Evolutionary conservation across 129 eudicot genomes (phyloP).

Genomic region (sunflower (Helianthus annuus)): DNA sequence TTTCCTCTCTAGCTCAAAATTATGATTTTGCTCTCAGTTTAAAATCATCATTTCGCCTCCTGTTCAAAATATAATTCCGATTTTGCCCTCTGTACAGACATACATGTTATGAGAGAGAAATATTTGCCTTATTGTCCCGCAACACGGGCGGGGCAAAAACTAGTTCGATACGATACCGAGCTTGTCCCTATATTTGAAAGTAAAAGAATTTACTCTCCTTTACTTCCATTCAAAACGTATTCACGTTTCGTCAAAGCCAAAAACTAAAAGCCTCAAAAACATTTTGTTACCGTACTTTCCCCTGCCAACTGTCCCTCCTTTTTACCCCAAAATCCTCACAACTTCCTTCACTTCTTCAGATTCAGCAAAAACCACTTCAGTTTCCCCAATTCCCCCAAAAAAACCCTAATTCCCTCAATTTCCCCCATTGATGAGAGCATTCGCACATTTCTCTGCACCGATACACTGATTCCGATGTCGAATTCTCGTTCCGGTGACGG

Average conservation of each 20-base stretch:
- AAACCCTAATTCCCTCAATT: constrained; percentile 30
- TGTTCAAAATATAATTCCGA: too few relatives aligned
- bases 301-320: constrained; percentile 13
- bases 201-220: too few relatives aligned
- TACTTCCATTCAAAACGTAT: too few relatives aligned
- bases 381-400: constrained; percentile 16
- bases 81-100: too few relatives aligned
- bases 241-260: not conserved
- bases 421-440: constrained; percentile 23
- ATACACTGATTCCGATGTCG: constrained; percentile 45
- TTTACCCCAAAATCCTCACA: constrained; percentile 24
- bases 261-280: not conserved
- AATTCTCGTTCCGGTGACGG: constrained; percentile 46
- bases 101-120: too few relatives aligned
- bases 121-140: too few relatives aligned
- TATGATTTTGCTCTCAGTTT: too few relatives aligned
- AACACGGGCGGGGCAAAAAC: too few relatives aligned
- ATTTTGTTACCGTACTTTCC: constrained; percentile 12
- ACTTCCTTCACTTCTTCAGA: constrained; percentile 19
- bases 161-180: too few relatives aligned
- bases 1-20: too few relatives aligned
- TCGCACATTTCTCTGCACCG: constrained; percentile 30
- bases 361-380: constrained; percentile 7
- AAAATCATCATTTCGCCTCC: too few relatives aligned
- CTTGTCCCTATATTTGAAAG: too few relatives aligned